Base-by-base conservation (phyloP, 768 basidiomycete species). In the Lentinula lateritia region DNA sequence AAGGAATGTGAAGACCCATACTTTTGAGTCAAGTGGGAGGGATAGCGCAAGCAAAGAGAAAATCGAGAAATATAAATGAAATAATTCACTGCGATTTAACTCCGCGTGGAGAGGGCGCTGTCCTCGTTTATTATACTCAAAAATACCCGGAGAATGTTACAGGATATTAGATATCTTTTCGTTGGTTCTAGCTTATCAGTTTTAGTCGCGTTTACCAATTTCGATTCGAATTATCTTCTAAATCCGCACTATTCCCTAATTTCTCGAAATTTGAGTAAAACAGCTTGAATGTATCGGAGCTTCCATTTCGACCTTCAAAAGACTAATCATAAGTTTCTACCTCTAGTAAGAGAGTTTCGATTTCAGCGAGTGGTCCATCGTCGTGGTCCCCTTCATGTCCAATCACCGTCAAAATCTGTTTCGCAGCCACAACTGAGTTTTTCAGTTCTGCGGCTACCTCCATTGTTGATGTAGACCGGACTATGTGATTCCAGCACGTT, bases 401-500 rank as follows among this genome's bases (percentile, higher is more conserved):
- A 56, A 85, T 76, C 15, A 83, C 71, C 16, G 64, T 63, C 62
- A 85, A 73, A 5, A 87, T 69, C 6, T 70, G 66, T 12, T 67
- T 71, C 9, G 82, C 78, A 58, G 81, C 67, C 28, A 63, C 63
- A 16, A 88, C 70, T 63, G 78, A 81, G 6, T 65, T 67, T 50
- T 73, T 70, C 34, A 72, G 63, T 16, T 54, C 65, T 23, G 57
- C 64, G 57, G 71, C 68, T 23, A 45, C 60, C 13, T 38, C 12
- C 34, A 28, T 10, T 63, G 60, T 52, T 13, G 63, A 45, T 50
- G 74, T 70, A 50, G 69, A 66, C 2, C 74, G 74, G 18, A 86
- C 67, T 23, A 76, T 70, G 13, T 76, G 80, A 69, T 93, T 92
- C 91, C 91, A 93, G 6, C 79, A 76, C 0, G 89, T 87, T 75